Conservation (phyloP, 225 moss, liverwort and hornwort genomes). For the Polytrichum formosum region DNA sequence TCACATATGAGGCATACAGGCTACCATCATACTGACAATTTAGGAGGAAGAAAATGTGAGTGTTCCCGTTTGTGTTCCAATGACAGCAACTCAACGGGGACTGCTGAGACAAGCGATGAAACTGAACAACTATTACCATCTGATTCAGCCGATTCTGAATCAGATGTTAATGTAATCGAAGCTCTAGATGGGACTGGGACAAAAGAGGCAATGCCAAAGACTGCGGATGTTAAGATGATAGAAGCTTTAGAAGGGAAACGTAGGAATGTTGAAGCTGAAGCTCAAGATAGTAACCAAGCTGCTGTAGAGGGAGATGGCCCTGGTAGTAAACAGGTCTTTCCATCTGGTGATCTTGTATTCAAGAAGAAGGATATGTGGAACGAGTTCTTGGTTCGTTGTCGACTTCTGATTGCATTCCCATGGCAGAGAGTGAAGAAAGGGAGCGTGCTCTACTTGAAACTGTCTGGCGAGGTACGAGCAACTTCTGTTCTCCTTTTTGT, state of each 20-base stretch:
- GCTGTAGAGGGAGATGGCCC: constrained; percentile 44
- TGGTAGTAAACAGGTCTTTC: constrained; percentile 44
- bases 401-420: constrained; percentile 74
- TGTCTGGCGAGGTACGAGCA: constrained; percentile 70
- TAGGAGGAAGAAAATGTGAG: constrained; percentile 11
- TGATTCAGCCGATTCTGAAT: constrained; percentile 44
- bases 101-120: constrained; percentile 24
- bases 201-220: constrained; percentile 2
- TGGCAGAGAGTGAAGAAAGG: constrained; percentile 97
- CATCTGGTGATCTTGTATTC: constrained; percentile 77
- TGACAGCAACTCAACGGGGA: constrained; percentile 27
- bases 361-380: constrained; percentile 67
- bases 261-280: constrained; percentile 9
- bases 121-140: constrained; percentile 41
- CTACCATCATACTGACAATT: neutral
- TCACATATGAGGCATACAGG: neutral
- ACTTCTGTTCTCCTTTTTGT: too few species aligned
- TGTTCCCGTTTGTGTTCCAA: constrained; percentile 18
- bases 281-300: constrained; percentile 8
- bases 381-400: constrained; percentile 48
- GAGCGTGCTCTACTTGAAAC: constrained; percentile 79
- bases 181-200: constrained; percentile 22
- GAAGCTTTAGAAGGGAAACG: constrained; percentile 45
- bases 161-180: constrained; percentile 13
- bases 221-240: constrained; percentile 15